phyloP scores from a whole-genome alignment of 1,139 yeast species.

The Geotrichum aggregatum region DNA sequence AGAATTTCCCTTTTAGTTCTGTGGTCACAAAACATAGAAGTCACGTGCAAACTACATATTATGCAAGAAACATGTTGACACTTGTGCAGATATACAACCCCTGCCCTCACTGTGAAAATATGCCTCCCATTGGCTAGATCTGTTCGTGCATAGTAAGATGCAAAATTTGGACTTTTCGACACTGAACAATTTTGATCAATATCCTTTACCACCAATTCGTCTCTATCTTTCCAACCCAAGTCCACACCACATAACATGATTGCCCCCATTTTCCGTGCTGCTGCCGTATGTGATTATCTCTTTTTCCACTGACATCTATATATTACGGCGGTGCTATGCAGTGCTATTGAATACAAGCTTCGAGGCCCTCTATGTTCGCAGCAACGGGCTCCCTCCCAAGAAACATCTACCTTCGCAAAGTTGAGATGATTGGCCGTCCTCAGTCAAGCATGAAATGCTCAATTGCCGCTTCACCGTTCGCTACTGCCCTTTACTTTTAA shows the following conservation, averaged over 20 bases:
- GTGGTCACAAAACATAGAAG: too few relatives aligned
- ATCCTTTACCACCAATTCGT: background rate
- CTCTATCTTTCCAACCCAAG: background rate
- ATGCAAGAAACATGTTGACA: background rate
- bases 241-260: constrained; percentile 17
- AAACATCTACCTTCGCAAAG: too few relatives aligned
- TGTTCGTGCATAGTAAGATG: background rate
- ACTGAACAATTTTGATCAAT: background rate
- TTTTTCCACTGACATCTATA: background rate
- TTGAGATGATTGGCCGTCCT: background rate
- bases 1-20: too few relatives aligned
- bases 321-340: too few relatives aligned
- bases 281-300: constrained; percentile 16
- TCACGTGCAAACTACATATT: too few relatives aligned
- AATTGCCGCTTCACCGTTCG: background rate
- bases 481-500: background rate
- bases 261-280: constrained; percentile 22
- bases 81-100: background rate
- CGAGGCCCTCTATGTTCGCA: too few relatives aligned
- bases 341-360: too few relatives aligned
- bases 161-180: background rate
- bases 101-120: background rate
- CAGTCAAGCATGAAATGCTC: background rate
- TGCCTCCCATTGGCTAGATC: background rate
- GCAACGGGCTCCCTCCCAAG: background rate